Conservation (phyloP, 2,329 filamentous ascomycete species). For the Leptodontidium sp. region DNA sequence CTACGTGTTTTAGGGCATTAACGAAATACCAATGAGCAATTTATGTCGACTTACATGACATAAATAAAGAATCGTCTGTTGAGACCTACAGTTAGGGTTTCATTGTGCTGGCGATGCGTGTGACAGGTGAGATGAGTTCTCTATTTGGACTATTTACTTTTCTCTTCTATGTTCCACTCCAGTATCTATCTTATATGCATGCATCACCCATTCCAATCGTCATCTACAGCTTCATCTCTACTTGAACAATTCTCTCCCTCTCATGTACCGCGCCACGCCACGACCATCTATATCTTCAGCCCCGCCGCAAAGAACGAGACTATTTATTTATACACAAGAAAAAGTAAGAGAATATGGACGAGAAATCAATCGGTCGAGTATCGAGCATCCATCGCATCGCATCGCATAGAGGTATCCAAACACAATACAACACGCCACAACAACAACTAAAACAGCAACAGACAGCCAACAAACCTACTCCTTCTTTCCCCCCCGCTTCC, state of each 20-base stretch:
- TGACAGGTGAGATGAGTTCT: neutral
- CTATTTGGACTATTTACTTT: neutral
- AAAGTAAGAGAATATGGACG: neutral
- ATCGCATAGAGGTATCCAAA: constrained; percentile 6
- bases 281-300: neutral
- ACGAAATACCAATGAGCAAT: no score
- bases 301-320: neutral
- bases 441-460: neutral
- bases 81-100: no score
- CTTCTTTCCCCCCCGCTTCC: constrained; percentile 29
- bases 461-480: constrained; percentile 29
- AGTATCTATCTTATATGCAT: neutral
- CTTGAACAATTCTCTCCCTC: neutral
- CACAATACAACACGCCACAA: neutral
- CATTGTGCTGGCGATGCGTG: no score
- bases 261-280: neutral
- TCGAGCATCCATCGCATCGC: neutral
- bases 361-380: neutral
- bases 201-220: neutral
- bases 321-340: constrained; percentile 6
- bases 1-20: no score
- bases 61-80: no score
- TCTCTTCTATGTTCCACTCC: neutral
- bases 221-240: neutral
- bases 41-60: no score